Base-by-base conservation (phyloP, 768 basidiomycete genomes). In the Rhizopogon sp. region DNA sequence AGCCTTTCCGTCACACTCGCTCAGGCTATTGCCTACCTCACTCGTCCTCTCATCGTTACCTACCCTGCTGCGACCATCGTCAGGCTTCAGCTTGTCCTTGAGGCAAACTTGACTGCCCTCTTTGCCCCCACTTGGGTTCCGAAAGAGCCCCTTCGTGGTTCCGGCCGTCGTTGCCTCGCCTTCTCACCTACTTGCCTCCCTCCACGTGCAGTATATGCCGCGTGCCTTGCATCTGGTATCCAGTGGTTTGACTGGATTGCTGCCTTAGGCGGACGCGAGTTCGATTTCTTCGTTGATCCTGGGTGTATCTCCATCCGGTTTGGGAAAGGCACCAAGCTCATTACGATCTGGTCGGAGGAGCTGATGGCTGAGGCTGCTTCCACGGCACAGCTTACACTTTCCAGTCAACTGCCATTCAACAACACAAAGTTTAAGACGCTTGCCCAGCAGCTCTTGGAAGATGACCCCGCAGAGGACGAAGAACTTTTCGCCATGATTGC, bases 231-330 rank as follows among this genome's bases (percentile, higher is more conserved):
- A 22, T 75, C 85, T 39, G 81, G 81, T 55, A 77, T 91, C 33
- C 85, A 88, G 63, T 92, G 90, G 90, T 83, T 84, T 55, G 82
- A 88, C 66, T 92, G 90, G 90, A 87, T 90, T 52, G 61, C 76
- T 44, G 74, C 79, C 55, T 80, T 91, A 44, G 88, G 89, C 10
- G 78, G 80, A 60, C 71, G 74, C 55, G 85, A 87, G 71, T 84
- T 91, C 65, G 89, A 91, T 69, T 79, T 92, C 57, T 86, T 88
- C 70, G 79, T 90, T 62, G 87, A 91, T 67, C 90, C 90, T 58
- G 89, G 88, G 57, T 84, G 81, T 66, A 81, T 92, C 59, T 85
- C 85, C 56, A 72, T 88, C 59, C 87, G 86, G 57, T 76, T 79
- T 64, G 77, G 76, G 50, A 74, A 67, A 56, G 64, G 66, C 29